Base-by-base conservation (phyloP, 371 early-diverging fungal species). In the Mucor lusitanicus region DNA sequence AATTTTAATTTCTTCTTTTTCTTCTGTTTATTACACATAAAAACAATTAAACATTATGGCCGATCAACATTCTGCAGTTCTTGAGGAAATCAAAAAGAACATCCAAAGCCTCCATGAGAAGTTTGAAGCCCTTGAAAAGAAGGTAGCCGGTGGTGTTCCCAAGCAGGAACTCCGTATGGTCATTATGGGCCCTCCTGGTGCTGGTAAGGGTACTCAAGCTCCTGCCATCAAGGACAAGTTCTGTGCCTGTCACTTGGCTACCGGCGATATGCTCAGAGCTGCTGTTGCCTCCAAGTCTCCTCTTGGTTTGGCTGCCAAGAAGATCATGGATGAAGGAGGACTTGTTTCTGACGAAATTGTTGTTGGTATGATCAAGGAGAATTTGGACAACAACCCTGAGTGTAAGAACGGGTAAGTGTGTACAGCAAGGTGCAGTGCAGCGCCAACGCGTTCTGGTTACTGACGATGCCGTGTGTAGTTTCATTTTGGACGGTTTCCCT, bases 401-500 rank as follows among this genome's bases (percentile, higher is more conserved):
- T 98, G 98, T 89, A 89, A 90, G 82, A 92, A 94, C 72, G 98
- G 99, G 76, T 90, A 83, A 69, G 42, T 61, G 3, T 53, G 1
- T 9, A 12, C 6, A 6, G 2, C 12, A 35, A 35, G 12, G 37
- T 35, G 12, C 37, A 9, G 12, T 27, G n/a, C n/a, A 8, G 8
- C 46, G n/a, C n/a, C n/a, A 27, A 32, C 46, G 40, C 46, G 40
- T 46, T 6, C 12, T 48, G 19, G 48, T 11, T 12, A 35, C 3
- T 35, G 37, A 19, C 25, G 53, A 15, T 53, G 28, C 21, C 32
- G 21, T 35, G 1, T 17, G 0, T 73, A 88, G 90, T 70, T 99
- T 98, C 86, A 97, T 99, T 75, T 87, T 99, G n/a, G 99, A 99
- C 80, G 99, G 99, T 46, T 99, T 98, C 92, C 99, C 99, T 64